A percentile compares a stretch with the other conserved stretches of the same genome.
Evolutionary conservation across 1,139 yeast genomes (phyloP).

Genomic region (Pichia sp.): DNA sequence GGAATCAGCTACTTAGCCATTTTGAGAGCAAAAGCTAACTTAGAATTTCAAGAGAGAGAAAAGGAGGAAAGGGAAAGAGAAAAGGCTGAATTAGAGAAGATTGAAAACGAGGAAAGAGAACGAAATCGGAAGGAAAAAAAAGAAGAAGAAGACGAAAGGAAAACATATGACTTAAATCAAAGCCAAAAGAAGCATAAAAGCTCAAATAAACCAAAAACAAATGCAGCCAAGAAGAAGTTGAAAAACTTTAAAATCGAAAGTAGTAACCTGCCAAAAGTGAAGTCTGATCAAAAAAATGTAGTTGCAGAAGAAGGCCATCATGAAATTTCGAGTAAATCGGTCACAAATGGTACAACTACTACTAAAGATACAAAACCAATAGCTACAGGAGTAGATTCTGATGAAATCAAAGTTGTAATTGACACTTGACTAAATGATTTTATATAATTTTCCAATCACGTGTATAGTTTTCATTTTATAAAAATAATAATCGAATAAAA

Average conservation of each 20-base stretch:
- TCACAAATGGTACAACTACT: no score
- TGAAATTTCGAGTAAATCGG: no score
- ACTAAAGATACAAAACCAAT: neutral
- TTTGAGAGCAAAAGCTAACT: constrained; percentile 73
- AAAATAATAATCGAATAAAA: neutral
- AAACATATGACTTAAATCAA: neutral
- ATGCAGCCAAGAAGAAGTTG: neutral
- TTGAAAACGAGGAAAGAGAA: neutral
- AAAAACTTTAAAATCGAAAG: neutral
- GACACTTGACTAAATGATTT: neutral
- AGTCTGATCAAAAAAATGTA: no score
- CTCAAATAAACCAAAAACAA: neutral
- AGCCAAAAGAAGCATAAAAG: neutral
- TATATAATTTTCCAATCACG: neutral
- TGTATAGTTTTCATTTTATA: neutral
- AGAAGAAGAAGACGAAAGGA: constrained; percentile 1
- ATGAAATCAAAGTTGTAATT: neutral
- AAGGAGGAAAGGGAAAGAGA: constrained; percentile 17
- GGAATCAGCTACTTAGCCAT: constrained; percentile 64
- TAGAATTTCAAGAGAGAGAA: constrained; percentile 71
- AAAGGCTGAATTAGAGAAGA: no score
- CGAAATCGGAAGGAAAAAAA: neutral
- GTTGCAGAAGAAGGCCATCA: no score
- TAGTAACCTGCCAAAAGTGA: no score
- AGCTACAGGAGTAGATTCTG: neutral